Conservation (phyloP, 1,284 basidiomycete genomes). For the Anthracocystis setariae region DNA sequence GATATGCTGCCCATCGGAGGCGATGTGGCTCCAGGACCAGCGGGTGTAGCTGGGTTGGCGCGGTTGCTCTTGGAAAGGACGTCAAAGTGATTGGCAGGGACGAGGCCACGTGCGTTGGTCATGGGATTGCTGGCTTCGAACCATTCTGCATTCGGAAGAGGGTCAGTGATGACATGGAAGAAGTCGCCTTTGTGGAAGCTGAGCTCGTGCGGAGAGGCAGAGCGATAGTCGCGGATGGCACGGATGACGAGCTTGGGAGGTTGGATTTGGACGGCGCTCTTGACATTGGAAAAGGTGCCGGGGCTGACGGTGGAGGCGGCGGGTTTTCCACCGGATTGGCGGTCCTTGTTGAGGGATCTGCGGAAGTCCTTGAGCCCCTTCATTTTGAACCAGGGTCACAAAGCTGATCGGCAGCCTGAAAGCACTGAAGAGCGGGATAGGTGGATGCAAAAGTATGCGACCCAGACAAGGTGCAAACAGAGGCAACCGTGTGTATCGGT, state of each 20-base stretch:
- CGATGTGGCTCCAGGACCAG: slow-evolving; percentile 39
- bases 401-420: background rate
- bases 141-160: slow-evolving; percentile 65
- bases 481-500: background rate
- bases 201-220: slow-evolving; percentile 84
- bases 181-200: slow-evolving; percentile 95
- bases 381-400: slow-evolving; percentile 39
- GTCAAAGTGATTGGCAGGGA: slow-evolving; percentile 85
- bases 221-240: slow-evolving; percentile 78
- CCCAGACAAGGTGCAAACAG: slow-evolving; percentile 1
- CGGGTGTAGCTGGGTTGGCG: slow-evolving; percentile 27
- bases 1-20: slow-evolving; percentile 40
- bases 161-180: slow-evolving; percentile 91
- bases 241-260: slow-evolving; percentile 96
- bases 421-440: too few relatives aligned
- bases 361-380: slow-evolving; percentile 65
- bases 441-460: background rate
- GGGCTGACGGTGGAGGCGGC: slow-evolving; percentile 21
- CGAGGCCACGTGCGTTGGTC: slow-evolving; percentile 87
- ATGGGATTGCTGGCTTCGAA: slow-evolving; percentile 76
- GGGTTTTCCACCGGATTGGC: slow-evolving; percentile 50
- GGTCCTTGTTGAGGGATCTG: slow-evolving; percentile 61
- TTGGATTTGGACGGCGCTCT: slow-evolving; percentile 53
- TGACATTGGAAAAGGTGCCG: slow-evolving; percentile 47
- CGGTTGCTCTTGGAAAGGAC: slow-evolving; percentile 60